Evolutionary conservation across 208 protist species (phyloP).

Genomic region (Tritrichomonas musculus): DNA sequence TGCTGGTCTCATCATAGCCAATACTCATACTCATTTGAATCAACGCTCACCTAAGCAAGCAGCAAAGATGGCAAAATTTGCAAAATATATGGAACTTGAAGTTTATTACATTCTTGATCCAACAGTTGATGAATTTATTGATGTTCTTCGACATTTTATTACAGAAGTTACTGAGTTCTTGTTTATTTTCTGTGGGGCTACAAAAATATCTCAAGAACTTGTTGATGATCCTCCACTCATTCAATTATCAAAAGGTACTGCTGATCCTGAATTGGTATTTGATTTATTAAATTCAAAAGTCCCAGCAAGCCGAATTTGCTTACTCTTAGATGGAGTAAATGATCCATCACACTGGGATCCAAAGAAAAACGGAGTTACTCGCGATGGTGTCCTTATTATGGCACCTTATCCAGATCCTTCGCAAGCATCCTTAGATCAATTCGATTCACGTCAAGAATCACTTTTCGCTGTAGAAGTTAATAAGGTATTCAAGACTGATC

Average conservation of each 20-base stretch:
- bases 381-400: background rate
- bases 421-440: background rate
- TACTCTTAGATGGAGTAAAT: background rate
- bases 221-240: background rate
- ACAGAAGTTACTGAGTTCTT: background rate
- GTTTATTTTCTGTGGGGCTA: background rate
- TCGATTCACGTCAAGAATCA: background rate
- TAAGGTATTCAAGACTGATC: background rate
- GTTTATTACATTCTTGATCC: slow-evolving; percentile 1
- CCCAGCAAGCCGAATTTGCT: background rate
- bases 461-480: background rate
- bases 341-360: background rate
- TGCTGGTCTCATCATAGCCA: background rate
- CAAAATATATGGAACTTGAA: background rate
- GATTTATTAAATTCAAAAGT: background rate
- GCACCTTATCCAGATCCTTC: background rate
- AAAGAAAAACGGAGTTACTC: background rate
- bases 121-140: slow-evolving; percentile 10
- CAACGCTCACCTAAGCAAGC: background rate
- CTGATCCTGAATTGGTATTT: background rate
- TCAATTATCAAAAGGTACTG: background rate
- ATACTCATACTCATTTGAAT: background rate
- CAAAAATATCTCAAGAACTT: background rate
- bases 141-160: background rate
- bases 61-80: background rate